phyloP scores from a whole-genome alignment of 805 yeast genomes.

The Yarrowia sp. region DNA sequence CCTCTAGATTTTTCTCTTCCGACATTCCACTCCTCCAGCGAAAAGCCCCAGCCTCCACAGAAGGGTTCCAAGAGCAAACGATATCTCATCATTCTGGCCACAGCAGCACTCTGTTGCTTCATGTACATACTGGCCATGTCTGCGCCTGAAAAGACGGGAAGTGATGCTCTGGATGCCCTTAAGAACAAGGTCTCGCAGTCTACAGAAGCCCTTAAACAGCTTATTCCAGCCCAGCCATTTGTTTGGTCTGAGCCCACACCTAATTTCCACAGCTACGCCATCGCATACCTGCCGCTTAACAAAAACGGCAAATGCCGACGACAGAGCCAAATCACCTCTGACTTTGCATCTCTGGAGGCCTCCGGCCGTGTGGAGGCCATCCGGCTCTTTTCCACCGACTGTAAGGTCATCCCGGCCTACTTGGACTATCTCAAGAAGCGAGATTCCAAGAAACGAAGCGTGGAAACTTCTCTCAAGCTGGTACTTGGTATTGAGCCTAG shows the following conservation, averaged over 20 bases:
- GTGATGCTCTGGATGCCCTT: background rate
- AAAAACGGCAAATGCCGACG: conserved; percentile 17
- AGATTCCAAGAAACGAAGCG: conserved; percentile 17
- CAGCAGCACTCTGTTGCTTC: background rate
- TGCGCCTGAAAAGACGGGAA: background rate
- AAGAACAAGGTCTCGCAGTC: conserved; percentile 7
- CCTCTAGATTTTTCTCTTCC: conserved; percentile 10
- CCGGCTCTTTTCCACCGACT: conserved; percentile 18
- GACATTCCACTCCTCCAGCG: background rate
- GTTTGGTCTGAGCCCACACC: conserved; percentile 15
- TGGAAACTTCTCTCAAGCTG: conserved; percentile 8
- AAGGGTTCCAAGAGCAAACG: background rate
- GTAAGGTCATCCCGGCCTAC: conserved; percentile 21
- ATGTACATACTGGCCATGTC: conserved; percentile 9
- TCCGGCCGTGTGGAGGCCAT: conserved; percentile 14
- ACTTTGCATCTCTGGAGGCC: conserved; percentile 17
- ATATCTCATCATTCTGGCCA: background rate
- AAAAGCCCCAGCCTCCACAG: background rate
- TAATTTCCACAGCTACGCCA: conserved; percentile 17
- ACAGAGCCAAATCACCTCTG: conserved; percentile 10
- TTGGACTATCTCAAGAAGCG: conserved; percentile 2
- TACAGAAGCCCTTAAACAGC: conserved; percentile 9
- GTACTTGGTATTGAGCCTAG: conserved; percentile 18
- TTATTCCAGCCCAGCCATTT: conserved; percentile 16
- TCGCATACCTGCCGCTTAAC: conserved; percentile 16